Percentiles rank a stretch among this genome's conserved stretches.
Evolutionary conservation across 1,139 yeast species (phyloP).

Genomic region (Kodamaea derodonti): DNA sequence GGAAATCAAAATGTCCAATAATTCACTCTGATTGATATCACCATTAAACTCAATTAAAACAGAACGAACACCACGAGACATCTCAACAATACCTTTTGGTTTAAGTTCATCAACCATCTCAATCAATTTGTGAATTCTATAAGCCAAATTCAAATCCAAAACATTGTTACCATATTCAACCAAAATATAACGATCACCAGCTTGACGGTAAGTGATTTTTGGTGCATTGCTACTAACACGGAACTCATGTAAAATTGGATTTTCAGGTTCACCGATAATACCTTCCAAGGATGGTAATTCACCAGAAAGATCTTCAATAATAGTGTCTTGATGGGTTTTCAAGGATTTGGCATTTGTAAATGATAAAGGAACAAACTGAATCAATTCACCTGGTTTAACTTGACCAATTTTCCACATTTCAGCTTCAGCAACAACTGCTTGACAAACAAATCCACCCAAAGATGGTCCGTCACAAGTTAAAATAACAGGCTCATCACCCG

Average conservation of each 20-base stretch:
- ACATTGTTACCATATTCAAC: slow-evolving; percentile 89
- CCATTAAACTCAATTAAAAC: slow-evolving; percentile 83
- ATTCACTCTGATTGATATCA: slow-evolving; percentile 53
- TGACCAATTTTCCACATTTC: slow-evolving; percentile 99
- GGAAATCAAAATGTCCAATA: slow-evolving; percentile 62
- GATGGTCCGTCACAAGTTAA: slow-evolving; percentile 97
- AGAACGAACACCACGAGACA: slow-evolving; percentile 96
- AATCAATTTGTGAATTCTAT: slow-evolving; percentile 79
- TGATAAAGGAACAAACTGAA: slow-evolving; percentile 74
- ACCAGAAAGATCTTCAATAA: slow-evolving; percentile 44
- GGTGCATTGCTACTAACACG: slow-evolving; percentile 54
- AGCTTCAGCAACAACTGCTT: slow-evolving; percentile 91
- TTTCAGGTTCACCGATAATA: slow-evolving; percentile 39
- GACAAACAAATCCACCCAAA: slow-evolving; percentile 94
- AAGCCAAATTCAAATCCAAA: slow-evolving; percentile 79
- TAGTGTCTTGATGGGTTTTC: slow-evolving; percentile 55
- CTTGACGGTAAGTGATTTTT: slow-evolving; percentile 82
- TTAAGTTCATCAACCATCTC: slow-evolving; percentile 63
- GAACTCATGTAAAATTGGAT: slow-evolving; percentile 58
- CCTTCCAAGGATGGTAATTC: slow-evolving; percentile 36
- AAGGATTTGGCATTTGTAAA: slow-evolving; percentile 65
- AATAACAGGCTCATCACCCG: slow-evolving; percentile 98
- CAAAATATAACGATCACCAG: slow-evolving; percentile 90
- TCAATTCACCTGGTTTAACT: slow-evolving; percentile 86
- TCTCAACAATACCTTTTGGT: slow-evolving; percentile 80